Conservation (phyloP, 2,329 filamentous ascomycete species). For the Drechslerella dactyloides region DNA sequence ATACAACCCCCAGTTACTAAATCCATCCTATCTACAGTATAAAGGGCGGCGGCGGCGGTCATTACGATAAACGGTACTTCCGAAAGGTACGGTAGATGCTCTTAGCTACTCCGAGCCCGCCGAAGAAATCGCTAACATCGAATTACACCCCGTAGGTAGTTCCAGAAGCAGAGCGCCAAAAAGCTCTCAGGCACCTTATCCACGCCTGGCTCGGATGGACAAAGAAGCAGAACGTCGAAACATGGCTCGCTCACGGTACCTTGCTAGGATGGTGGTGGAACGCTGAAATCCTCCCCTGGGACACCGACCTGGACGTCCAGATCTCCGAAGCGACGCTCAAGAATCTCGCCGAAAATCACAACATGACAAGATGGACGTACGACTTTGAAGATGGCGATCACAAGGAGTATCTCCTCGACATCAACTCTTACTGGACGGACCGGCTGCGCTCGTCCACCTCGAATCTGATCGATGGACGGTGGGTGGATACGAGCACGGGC, state of each 20-base stretch:
- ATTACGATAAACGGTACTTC: conserved; percentile 37
- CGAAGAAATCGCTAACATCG: conserved; percentile 5
- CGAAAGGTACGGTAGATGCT: conserved; percentile 9
- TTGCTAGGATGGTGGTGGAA: conserved; percentile 92
- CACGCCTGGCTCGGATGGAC: conserved; percentile 75
- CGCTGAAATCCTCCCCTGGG: conserved; percentile 52
- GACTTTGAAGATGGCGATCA: conserved; percentile 59
- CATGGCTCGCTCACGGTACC: conserved; percentile 86
- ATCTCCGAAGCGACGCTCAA: conserved; percentile 71
- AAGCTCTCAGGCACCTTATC: conserved; percentile 72
- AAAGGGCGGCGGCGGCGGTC: conserved; percentile 16
- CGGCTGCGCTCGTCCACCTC: conserved; percentile 69
- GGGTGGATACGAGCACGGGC: conserved; percentile 77
- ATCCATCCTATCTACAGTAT: conserved; percentile 5
- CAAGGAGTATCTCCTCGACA: conserved; percentile 72
- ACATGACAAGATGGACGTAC: conserved; percentile 68
- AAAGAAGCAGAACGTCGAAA: conserved; percentile 71
- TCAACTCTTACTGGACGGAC: conserved; percentile 73
- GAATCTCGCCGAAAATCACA: conserved; percentile 70
- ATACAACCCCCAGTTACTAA: neutral
- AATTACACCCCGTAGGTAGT: conserved; percentile 68
- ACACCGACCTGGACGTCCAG: conserved; percentile 76
- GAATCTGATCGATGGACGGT: conserved; percentile 84
- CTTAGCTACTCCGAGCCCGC: neutral
- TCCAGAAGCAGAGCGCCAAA: conserved; percentile 70